Evolutionary conservation across 2,329 filamentous ascomycete genomes (phyloP).

Genomic region (Exophiala viscosa): DNA sequence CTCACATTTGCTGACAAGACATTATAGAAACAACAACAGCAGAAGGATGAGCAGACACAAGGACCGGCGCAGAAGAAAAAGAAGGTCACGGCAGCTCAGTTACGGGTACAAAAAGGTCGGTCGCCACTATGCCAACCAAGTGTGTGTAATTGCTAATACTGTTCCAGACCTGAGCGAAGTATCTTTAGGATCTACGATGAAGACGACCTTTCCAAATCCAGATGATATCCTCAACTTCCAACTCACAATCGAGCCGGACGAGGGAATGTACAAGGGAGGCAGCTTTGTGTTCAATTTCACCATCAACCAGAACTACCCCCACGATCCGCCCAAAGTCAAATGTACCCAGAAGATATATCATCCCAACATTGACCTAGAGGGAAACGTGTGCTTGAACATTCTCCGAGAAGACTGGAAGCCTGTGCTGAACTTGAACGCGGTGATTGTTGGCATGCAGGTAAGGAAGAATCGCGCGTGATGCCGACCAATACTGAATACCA

Average conservation of each 20-base stretch:
- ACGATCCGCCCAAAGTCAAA: slow-evolving; percentile 95
- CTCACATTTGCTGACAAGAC: not conserved
- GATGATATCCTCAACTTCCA: slow-evolving; percentile 57
- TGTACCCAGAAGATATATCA: slow-evolving; percentile 99
- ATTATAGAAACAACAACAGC: slow-evolving; percentile 68
- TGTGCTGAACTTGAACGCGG: slow-evolving; percentile 91
- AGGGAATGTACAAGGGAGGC: slow-evolving; percentile 79
- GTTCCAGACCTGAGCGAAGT: slow-evolving; percentile 46
- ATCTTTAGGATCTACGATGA: slow-evolving; percentile 54
- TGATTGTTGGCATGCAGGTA: slow-evolving; percentile 89
- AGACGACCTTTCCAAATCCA: slow-evolving; percentile 54
- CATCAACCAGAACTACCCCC: slow-evolving; percentile 92
- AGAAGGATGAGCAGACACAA: slow-evolving; percentile 91
- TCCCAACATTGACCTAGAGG: slow-evolving; percentile 95
- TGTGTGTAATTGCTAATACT: not conserved
- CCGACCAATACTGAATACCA: not conserved
- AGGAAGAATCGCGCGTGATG: not conserved
- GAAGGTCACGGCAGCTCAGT: slow-evolving; percentile 94
- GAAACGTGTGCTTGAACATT: slow-evolving; percentile 97
- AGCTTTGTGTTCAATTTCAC: slow-evolving; percentile 85
- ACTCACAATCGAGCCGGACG: slow-evolving; percentile 48
- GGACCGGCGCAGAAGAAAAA: slow-evolving; percentile 88
- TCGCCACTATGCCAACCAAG: not conserved
- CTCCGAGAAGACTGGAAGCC: slow-evolving; percentile 98
- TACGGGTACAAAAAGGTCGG: slow-evolving; percentile 91